Evolutionary conservation across 192 early-diverging fungal genomes (phyloP).

Genomic region (Podila minutissima): DNA sequence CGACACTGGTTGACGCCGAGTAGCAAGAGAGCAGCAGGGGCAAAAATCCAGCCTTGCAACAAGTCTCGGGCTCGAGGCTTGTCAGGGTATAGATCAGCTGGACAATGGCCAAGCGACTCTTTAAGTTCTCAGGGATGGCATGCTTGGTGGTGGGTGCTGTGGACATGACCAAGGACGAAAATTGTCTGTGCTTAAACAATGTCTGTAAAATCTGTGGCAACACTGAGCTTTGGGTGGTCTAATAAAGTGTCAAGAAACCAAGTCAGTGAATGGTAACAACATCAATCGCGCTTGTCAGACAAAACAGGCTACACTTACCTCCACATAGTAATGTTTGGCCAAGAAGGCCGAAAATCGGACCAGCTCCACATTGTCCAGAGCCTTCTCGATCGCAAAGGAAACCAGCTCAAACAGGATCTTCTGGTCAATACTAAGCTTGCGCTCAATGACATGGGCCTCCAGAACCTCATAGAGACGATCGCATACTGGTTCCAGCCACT

Average conservation of each 20-base stretch:
- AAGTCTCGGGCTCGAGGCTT: conserved; percentile 56
- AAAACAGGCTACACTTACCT: conserved; percentile 19
- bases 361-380: conserved; percentile 46
- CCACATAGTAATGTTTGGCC: conserved; percentile 45
- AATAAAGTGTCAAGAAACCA: background rate
- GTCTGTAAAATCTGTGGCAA: conserved; percentile 50
- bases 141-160: conserved; percentile 46
- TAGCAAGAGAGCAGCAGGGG: conserved; percentile 62
- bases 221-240: conserved; percentile 46
- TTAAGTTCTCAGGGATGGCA: conserved; percentile 26
- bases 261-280: background rate
- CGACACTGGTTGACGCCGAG: conserved; percentile 59
- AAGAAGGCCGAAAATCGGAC: conserved; percentile 53
- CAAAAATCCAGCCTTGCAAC: conserved; percentile 60
- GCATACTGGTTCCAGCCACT: conserved; percentile 43
- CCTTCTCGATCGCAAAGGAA: conserved; percentile 50
- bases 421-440: conserved; percentile 42
- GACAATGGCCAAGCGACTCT: conserved; percentile 58
- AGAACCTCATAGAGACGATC: conserved; percentile 29
- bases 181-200: conserved; percentile 52
- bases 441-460: conserved; percentile 35
- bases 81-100: conserved; percentile 62
- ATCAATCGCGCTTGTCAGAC: background rate
- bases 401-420: conserved; percentile 45
- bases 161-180: conserved; percentile 35